Evolutionary conservation across 371 early-diverging fungal genomes (phyloP).

Genomic region (Actinomucor elegans): DNA sequence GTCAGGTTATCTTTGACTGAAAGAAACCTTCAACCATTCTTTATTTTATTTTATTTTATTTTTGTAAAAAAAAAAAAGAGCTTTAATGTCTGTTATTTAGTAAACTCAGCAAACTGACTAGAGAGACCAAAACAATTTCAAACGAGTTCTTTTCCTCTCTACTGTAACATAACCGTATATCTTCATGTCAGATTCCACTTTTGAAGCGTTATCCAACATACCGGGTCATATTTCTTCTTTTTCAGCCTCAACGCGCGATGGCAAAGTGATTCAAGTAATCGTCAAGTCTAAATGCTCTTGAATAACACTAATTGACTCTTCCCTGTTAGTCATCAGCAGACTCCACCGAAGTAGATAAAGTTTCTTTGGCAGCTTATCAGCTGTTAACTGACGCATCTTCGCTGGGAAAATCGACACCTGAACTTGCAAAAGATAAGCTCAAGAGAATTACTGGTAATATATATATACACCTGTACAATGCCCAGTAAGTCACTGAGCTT

Average conservation of each 20-base stretch:
- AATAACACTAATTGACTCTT: no score
- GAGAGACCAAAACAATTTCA: no score
- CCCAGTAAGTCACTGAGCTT: background rate
- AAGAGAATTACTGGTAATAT: conserved; percentile 27
- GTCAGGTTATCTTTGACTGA: no score
- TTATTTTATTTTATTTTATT: no score
- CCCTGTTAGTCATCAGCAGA: conserved; percentile 12
- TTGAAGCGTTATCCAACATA: conserved; percentile 23
- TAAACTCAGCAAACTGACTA: no score
- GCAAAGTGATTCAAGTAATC: conserved; percentile 19
- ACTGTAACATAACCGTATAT: no score
- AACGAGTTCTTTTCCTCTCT: no score
- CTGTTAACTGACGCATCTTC: conserved; percentile 19
- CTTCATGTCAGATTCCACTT: conserved; percentile 26
- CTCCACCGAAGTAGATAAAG: background rate
- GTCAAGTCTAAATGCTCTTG: no score
- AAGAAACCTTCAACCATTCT: no score
- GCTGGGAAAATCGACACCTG: conserved; percentile 13
- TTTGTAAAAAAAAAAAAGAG: no score
- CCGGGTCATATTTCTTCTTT: conserved; percentile 27
- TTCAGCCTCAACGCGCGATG: conserved; percentile 23
- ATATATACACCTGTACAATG: no score
- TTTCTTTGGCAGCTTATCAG: conserved; percentile 22
- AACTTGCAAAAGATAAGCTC: conserved; percentile 22
- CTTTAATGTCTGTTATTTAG: no score